phyloP scores from a whole-genome alignment of 805 yeast genomes.

The Suhomyces tanzawaensis region DNA sequence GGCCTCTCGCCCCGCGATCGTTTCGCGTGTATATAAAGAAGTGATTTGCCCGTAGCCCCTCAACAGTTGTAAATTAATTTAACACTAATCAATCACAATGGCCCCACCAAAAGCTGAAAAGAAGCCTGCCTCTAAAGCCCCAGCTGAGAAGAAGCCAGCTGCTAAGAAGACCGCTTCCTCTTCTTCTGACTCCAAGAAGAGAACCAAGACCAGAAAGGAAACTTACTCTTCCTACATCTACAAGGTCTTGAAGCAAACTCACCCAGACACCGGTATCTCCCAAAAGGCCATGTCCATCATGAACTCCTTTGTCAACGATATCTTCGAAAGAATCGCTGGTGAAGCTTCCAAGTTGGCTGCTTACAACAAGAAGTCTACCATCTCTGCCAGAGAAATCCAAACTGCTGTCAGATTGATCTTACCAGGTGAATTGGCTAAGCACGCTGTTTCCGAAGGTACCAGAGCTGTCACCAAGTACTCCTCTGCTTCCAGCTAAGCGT shows the following conservation, averaged over 20 bases:
- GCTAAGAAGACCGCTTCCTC: conserved; percentile 90
- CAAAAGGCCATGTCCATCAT: conserved; percentile 98
- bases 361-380: conserved; percentile 96
- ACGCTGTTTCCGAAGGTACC: conserved; percentile 98
- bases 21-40: conserved; percentile 5
- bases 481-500: conserved; percentile 48
- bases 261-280: conserved; percentile 99
- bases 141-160: conserved; percentile 90
- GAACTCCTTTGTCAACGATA: conserved; percentile 98
- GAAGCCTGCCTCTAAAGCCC: conserved; percentile 93
- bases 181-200: conserved; percentile 79
- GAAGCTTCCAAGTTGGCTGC: conserved; percentile 99
- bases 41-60: conserved; percentile 3
- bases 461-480: conserved; percentile 97
- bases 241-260: conserved; percentile 98
- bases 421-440: conserved; percentile 98
- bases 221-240: conserved; percentile 97
- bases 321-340: conserved; percentile 95
- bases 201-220: conserved; percentile 95
- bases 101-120: conserved; percentile 51
- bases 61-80: not conserved
- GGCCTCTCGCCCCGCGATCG: conserved; percentile 1
- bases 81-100: conserved; percentile 11
- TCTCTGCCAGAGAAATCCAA: conserved; percentile 97
- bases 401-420: conserved; percentile 97